Conservation (phyloP, 306 rosid species). For the Styphnolobium japonicum region DNA sequence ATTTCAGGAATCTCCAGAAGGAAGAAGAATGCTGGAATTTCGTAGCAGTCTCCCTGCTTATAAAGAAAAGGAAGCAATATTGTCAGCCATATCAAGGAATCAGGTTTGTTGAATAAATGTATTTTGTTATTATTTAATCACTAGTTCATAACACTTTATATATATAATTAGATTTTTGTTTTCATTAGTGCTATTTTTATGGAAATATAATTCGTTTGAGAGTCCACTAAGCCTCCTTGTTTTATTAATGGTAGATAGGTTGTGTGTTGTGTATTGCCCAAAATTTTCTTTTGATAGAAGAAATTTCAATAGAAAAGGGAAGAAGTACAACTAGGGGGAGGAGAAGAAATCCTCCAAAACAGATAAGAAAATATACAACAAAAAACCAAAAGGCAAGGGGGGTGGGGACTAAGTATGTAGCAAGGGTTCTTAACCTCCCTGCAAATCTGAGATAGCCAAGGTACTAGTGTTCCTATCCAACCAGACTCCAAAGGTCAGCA, state of each 20-base stretch:
- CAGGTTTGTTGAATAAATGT: constrained; percentile 56
- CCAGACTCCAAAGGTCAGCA: background rate
- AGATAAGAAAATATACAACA: background rate
- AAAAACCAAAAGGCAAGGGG: background rate
- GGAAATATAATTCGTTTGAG: background rate
- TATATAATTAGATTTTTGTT: background rate
- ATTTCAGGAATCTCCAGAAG: constrained; percentile 74
- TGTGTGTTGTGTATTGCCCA: background rate
- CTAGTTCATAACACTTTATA: background rate
- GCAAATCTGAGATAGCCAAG: background rate
- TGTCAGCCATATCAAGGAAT: constrained; percentile 63
- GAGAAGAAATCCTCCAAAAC: background rate
- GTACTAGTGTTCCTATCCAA: background rate
- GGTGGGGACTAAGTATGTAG: background rate
- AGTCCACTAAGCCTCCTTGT: background rate
- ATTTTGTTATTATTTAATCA: background rate
- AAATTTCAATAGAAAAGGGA: background rate
- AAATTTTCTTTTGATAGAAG: background rate
- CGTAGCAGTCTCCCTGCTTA: constrained; percentile 85
- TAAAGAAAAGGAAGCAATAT: constrained; percentile 73
- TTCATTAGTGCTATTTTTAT: background rate
- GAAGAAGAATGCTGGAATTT: constrained; percentile 73
- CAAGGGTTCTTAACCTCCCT: background rate
- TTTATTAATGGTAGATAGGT: background rate
- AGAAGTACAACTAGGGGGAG: background rate